These are phyloP conservation scores for Entophlyctis helioformis DNA, from an alignment of 192 early-diverging fungal species.

Conservation along the genomic window DNA sequence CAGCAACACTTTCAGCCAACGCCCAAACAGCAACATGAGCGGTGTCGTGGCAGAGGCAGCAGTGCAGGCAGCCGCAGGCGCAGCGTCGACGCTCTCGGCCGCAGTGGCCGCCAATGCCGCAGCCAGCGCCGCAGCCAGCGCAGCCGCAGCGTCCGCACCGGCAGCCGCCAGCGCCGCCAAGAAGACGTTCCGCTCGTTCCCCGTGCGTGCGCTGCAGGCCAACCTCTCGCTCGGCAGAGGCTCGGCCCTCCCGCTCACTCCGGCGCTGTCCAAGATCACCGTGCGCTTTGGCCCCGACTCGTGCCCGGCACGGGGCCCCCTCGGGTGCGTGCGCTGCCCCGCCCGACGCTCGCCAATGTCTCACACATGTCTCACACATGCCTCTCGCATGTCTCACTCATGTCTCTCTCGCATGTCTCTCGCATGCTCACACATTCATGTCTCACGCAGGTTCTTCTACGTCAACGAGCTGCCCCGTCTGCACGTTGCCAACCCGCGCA, in stretches of 20 bases:
- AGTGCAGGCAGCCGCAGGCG: too few relatives aligned
- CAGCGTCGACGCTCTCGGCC: too few relatives aligned
- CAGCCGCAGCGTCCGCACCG: too few relatives aligned
- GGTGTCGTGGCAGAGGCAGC: too few relatives aligned
- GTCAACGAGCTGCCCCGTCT: constrained; percentile 14
- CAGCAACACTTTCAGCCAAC: too few relatives aligned
- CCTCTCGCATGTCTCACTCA: not conserved
- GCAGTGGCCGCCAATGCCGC: too few relatives aligned
- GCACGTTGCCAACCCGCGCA: constrained; percentile 8
- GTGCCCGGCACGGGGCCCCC: constrained; percentile 5
- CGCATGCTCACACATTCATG: too few relatives aligned
- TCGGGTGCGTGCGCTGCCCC: constrained; percentile 2
- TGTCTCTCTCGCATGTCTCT: not conserved
- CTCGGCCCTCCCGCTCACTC: not conserved
- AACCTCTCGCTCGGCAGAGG: constrained; percentile 9
- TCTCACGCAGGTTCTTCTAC: constrained; percentile 13
- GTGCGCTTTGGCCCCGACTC: constrained; percentile 6
- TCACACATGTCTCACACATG: not conserved
- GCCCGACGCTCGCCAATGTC: not conserved
- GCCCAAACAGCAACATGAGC: too few relatives aligned
- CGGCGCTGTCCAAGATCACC: not conserved
- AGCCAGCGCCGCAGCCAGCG: too few relatives aligned
- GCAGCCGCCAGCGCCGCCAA: too few relatives aligned
- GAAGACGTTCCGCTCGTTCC: constrained; percentile 4
- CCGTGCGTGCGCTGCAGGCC: constrained; percentile 4